Conservation (phyloP, 331 rosid genomes). For the Erythrophleum ivorense region DNA sequence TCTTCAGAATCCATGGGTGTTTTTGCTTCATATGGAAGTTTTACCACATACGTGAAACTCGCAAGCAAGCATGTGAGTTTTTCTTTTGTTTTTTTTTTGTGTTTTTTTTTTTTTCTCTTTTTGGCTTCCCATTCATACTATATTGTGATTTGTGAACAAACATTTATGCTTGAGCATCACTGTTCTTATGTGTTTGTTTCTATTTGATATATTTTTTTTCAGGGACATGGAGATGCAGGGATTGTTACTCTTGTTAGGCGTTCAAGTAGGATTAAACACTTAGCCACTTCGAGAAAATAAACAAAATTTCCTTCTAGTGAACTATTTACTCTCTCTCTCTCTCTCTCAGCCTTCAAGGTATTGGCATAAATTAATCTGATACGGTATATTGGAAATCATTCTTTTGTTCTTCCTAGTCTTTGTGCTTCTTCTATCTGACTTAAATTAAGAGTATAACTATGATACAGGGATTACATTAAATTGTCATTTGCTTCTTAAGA, state of each 20-base stretch:
- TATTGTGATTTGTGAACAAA: not conserved
- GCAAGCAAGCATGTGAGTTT: slow-evolving; percentile 58
- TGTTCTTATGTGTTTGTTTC: slow-evolving; percentile 13
- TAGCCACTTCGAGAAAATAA: not conserved
- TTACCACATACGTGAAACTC: slow-evolving; percentile 75
- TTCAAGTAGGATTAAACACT: slow-evolving; percentile 29
- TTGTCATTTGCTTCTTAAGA: too few species aligned
- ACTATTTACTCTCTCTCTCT: too few species aligned
- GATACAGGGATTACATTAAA: too few species aligned
- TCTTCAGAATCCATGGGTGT: slow-evolving; percentile 62
- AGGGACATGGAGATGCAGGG: slow-evolving; percentile 67
- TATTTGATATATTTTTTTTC: slow-evolving; percentile 17
- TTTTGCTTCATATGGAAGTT: slow-evolving; percentile 78
- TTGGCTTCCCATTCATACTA: not conserved
- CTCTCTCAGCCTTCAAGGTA: not conserved
- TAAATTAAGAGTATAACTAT: too few species aligned
- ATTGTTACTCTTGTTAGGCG: slow-evolving; percentile 53
- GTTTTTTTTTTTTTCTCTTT: not conserved
- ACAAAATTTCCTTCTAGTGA: too few species aligned
- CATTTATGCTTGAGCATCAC: too few species aligned
- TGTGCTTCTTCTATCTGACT: too few species aligned
- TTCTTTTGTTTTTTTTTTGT: not conserved
- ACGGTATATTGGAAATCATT: too few species aligned
- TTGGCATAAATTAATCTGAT: too few species aligned
- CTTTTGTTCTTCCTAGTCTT: too few species aligned